Base-by-base conservation (phyloP, 1,139 yeast genomes). In the Kodamaea suecica region DNA sequence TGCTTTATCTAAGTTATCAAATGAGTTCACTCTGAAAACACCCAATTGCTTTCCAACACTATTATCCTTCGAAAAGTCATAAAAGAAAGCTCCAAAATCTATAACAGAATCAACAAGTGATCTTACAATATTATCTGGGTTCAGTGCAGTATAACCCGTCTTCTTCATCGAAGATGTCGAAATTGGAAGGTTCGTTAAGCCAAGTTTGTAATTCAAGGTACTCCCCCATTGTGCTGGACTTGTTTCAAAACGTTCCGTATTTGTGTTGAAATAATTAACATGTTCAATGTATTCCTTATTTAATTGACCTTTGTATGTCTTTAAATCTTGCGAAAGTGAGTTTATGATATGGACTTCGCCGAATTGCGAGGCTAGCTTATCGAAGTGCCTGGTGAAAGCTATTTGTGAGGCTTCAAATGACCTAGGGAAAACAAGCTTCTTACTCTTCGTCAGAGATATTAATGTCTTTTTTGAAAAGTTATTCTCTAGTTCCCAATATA, bases 41-140 rank as follows among this genome's bases (percentile, higher is more conserved):
- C 92, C 94, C 27, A 79, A 61, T 52, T 83, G 94, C 47, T 79
- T 78, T 1, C 84, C 85, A 26, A 74, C 66, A 48, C 67, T 78
- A 2, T 68, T 63, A 17, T 68, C 63, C 37, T 68, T 63, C 14
- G 54, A 51, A 28, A 63, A 57, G 50, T 79, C 84, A 48, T 70
- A 78, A 37, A 81, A 80, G 40, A 76, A 70, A 0, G 88, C 85
- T 7, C 86, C 87, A 51, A 72, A 78, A 29, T 79, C 80, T 31
- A 71, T 61, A 23, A 79, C 68, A 12, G 74, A 67, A 31, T 72
- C 72, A 26, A 64, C 70, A 17, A 80, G 44, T 3, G 59, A 44
- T 49, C 59, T 49, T 2, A 61, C 57, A 8, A 67, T 63, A 48
- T 57, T 75, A 50, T 37, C 66, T 41, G 57, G 79, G 47, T 61